A percentile compares a stretch with the other conserved stretches of the same genome.
Evolutionary conservation across 306 rosid species (phyloP).

Genomic region (Morella rubra): DNA sequence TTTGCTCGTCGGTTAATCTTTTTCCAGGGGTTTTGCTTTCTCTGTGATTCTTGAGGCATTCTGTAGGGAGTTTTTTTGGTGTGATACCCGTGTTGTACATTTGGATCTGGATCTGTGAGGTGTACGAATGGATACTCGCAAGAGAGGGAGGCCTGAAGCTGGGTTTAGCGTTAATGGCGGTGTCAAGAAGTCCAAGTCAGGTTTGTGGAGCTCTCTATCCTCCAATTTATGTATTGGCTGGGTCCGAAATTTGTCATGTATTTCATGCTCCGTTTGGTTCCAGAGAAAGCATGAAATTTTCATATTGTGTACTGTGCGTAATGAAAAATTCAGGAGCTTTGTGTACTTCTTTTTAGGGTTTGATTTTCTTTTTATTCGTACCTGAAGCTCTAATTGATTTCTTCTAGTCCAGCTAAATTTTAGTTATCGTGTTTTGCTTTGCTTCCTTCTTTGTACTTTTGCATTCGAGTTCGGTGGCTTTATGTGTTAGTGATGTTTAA

Average conservation of each 20-base stretch:
- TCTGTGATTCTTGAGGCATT: conserved; percentile 4
- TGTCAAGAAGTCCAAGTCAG: conserved; percentile 63
- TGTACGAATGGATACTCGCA: conserved; percentile 52
- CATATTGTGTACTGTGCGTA: neutral
- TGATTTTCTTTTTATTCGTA: neutral
- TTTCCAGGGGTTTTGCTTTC: neutral
- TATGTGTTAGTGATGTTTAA: too few relatives aligned
- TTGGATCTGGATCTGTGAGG: conserved; percentile 50
- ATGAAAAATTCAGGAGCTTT: neutral
- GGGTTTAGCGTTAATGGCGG: conserved; percentile 58
- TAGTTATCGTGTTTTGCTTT: neutral
- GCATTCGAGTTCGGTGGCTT: too few relatives aligned
- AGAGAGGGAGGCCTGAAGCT: conserved; percentile 62
- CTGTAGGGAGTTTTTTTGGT: neutral
- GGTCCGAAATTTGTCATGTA: neutral
- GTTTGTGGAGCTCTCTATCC: conserved; percentile 26
- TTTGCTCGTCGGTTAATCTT: neutral
- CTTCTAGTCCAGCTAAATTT: neutral
- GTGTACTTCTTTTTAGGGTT: neutral
- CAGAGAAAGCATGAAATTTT: neutral
- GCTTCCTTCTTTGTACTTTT: too few relatives aligned
- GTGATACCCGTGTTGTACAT: neutral
- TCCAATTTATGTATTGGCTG: neutral
- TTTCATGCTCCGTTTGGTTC: neutral
- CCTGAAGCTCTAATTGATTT: neutral